Percentiles rank a stretch among this genome's conserved stretches.
Conservation (phyloP, 371 early-diverging fungal genomes). For the Smittium culicis region DNA sequence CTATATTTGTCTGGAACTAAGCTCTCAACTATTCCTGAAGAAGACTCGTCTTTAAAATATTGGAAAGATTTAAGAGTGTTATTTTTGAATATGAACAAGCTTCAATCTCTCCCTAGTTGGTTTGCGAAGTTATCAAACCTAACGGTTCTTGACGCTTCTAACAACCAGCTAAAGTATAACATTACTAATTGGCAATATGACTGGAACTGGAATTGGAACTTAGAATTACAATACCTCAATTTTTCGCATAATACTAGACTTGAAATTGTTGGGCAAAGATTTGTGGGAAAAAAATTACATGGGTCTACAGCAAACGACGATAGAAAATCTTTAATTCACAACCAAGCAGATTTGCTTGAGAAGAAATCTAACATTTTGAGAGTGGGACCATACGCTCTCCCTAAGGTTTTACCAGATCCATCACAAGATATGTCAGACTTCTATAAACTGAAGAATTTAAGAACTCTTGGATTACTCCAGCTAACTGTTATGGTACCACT, state of each 20-base stretch:
- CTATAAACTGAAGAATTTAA: constrained; percentile 51
- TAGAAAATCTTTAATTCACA: constrained; percentile 28
- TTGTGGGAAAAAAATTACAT: constrained; percentile 2
- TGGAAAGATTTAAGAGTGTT: constrained; percentile 51
- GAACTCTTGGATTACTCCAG: constrained; percentile 76
- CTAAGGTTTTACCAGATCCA: constrained; percentile 23
- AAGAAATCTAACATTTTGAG: not conserved
- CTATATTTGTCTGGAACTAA: constrained; percentile 77
- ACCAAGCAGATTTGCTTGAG: not conserved
- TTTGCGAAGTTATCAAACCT: constrained; percentile 65
- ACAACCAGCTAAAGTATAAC: constrained; percentile 80
- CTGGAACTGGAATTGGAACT: constrained; percentile 95
- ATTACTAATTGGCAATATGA: constrained; percentile 90
- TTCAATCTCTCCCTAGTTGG: constrained; percentile 83
- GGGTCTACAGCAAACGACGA: not conserved
- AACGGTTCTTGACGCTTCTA: constrained; percentile 67
- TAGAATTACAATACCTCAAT: constrained; percentile 73
- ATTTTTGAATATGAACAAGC: constrained; percentile 77
- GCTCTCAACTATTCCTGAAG: constrained; percentile 66
- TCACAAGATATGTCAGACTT: constrained; percentile 55
- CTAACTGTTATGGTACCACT: constrained; percentile 65
- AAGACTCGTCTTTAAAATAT: constrained; percentile 56
- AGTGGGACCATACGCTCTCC: constrained; percentile 13
- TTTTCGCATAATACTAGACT: constrained; percentile 79
- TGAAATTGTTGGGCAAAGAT: constrained; percentile 42